phyloP scores from a whole-genome alignment of 495 filamentous ascomycete species.

The Penicillium arizonense region DNA sequence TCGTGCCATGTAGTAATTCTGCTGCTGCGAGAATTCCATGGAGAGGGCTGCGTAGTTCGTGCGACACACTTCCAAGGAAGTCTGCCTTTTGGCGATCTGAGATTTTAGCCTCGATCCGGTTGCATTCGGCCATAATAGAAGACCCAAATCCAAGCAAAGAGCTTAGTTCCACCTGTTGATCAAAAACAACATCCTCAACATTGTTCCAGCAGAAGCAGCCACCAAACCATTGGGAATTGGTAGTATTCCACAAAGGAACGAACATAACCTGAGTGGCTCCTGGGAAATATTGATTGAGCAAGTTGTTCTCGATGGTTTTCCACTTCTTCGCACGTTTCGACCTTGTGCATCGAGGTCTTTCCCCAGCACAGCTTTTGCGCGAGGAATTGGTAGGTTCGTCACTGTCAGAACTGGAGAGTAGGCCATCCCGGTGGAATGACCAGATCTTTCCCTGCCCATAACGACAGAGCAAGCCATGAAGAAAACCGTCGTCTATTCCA shows the following conservation, averaged over 20 bases:
- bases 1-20: conserved; percentile 55
- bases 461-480: conserved; percentile 51
- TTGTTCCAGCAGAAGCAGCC: conserved; percentile 64
- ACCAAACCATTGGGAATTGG: conserved; percentile 64
- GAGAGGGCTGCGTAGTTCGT: conserved; percentile 74
- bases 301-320: conserved; percentile 34
- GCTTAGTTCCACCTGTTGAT: conserved; percentile 34
- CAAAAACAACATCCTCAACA: conserved; percentile 36
- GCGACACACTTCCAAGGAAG: conserved; percentile 73
- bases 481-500: conserved; percentile 34
- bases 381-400: conserved; percentile 17
- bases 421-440: conserved; percentile 55
- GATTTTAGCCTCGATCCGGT: conserved; percentile 54
- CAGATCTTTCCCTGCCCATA: conserved; percentile 63
- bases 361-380: conserved; percentile 20
- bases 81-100: conserved; percentile 64
- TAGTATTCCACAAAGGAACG: conserved; percentile 64
- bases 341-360: conserved; percentile 1
- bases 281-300: conserved; percentile 43
- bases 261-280: conserved; percentile 40
- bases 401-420: conserved; percentile 39
- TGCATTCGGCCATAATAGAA: conserved; percentile 65
- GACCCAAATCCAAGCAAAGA: conserved; percentile 61
- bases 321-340: conserved; percentile 37
- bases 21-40: conserved; percentile 71